A percentile compares a stretch with the other conserved stretches of the same genome.
Evolutionary conservation across 768 basidiomycete species (phyloP).

Genomic region (Auricularia sp.): DNA sequence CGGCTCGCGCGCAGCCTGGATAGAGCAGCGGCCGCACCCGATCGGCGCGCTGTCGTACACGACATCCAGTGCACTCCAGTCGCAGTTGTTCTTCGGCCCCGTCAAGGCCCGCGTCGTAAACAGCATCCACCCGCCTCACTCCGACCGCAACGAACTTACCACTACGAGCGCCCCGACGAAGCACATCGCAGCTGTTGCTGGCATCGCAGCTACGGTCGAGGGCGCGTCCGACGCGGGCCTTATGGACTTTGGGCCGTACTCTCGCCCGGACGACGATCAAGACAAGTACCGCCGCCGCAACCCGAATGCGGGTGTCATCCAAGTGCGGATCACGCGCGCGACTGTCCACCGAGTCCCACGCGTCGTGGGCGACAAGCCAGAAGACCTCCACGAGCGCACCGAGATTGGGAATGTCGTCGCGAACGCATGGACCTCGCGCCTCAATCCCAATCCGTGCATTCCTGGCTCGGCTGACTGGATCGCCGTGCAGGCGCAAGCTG

Average conservation of each 20-base stretch:
- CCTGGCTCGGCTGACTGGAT: constrained; percentile 45
- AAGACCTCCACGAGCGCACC: constrained; percentile 28
- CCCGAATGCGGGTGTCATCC: constrained; percentile 15
- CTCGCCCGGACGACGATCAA: constrained; percentile 13
- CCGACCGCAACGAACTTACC: neutral
- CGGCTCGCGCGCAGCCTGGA: constrained; percentile 12
- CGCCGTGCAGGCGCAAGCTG: neutral
- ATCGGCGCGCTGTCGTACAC: constrained; percentile 55
- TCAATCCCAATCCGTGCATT: constrained; percentile 32
- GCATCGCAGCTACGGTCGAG: constrained; percentile 19
- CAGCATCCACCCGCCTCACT: constrained; percentile 1
- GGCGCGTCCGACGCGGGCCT: constrained; percentile 7
- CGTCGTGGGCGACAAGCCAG: constrained; percentile 33
- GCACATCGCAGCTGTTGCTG: constrained; percentile 21
- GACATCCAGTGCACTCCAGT: constrained; percentile 42
- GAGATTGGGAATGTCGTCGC: constrained; percentile 22
- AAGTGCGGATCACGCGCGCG: constrained; percentile 21
- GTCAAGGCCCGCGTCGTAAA: constrained; percentile 52
- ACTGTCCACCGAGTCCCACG: constrained; percentile 29
- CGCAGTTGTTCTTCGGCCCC: constrained; percentile 37
- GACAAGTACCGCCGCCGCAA: constrained; percentile 16
- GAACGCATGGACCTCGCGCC: constrained; percentile 21
- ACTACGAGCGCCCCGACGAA: constrained; percentile 9
- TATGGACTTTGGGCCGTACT: constrained; percentile 20
- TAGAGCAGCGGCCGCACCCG: constrained; percentile 58